phyloP scores from a whole-genome alignment of 2,329 filamentous ascomycete genomes.

The Aureobasidium zeae region DNA sequence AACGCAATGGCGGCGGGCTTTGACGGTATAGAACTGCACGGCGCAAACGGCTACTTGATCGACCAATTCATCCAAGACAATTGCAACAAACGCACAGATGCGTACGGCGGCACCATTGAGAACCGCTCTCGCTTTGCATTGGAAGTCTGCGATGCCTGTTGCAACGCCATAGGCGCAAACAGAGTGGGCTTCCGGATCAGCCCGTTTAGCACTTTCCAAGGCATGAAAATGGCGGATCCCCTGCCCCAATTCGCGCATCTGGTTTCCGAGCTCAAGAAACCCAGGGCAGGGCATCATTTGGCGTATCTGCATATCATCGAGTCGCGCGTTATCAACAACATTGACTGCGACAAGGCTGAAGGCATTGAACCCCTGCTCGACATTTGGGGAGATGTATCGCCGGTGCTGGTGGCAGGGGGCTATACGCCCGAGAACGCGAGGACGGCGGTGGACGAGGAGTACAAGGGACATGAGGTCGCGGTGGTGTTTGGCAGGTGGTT shows the following conservation, averaged over 20 bases:
- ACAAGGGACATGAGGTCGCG: slow-evolving; percentile 35
- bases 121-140: slow-evolving; percentile 44
- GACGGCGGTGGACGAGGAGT: slow-evolving; percentile 31
- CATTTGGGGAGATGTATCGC: slow-evolving; percentile 36
- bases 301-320: slow-evolving; percentile 56
- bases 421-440: slow-evolving; percentile 32
- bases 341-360: slow-evolving; percentile 33
- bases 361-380: slow-evolving; percentile 39
- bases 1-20: slow-evolving; percentile 44
- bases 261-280: slow-evolving; percentile 40
- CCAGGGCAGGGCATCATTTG: too few relatives aligned
- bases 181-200: slow-evolving; percentile 49
- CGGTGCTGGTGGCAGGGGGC: slow-evolving; percentile 40
- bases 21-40: slow-evolving; percentile 51
- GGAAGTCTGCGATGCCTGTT: slow-evolving; percentile 45
- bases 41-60: slow-evolving; percentile 47
- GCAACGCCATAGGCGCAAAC: slow-evolving; percentile 43
- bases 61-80: slow-evolving; percentile 55
- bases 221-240: slow-evolving; percentile 54
- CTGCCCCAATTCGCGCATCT: slow-evolving; percentile 54
- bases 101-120: slow-evolving; percentile 39
- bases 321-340: slow-evolving; percentile 40
- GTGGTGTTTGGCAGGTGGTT: slow-evolving; percentile 44
- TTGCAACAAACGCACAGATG: slow-evolving; percentile 45
- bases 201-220: slow-evolving; percentile 53